Evolutionary conservation across 768 basidiomycete genomes (phyloP), one percentile per base, ranked within the genome.

Genomic region (Suillus plorans): DNA sequence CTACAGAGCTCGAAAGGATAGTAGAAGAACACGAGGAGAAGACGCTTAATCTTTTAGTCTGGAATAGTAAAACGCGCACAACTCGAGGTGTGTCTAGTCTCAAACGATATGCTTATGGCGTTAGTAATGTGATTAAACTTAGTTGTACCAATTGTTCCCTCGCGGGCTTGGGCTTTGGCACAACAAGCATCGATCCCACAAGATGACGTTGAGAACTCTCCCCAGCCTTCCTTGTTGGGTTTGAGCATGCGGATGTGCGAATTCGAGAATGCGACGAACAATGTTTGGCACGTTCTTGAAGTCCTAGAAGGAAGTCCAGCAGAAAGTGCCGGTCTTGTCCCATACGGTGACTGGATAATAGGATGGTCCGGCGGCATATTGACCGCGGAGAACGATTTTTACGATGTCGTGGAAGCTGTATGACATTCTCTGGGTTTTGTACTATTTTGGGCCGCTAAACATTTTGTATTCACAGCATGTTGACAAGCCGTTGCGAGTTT

Each of bases 261-360:
- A 73, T 95, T 97, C 5, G 90, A 93, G 70, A 82, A 86, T 60
- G 91, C 97, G 18, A 80, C 93, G 22, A 95, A 98, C 72, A 94
- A 91, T 67, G 95, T 99, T 6, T 99, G 97, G 96, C 97, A 99
- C 77, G 95, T 99, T 47, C 82, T 99, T 55, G 97, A 99, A 73
- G 95, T 99, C 16, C 79, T 97, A 47, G 97, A 99, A 76, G 97
- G 95, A 25, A 93, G 91, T 67, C 97, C 97, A 7, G 97, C 97
- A 10, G 96, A 99, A 80, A 93, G 91, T 71, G 95, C 95, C 7
- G 97, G 96, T 3, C 86, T 99, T 13, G 97, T 99, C 22, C 97
- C 97, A 1, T 96, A 93, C 80, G 84, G 85, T 37, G 86, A 88
- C 75, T 89, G 86, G 80, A 86, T 88, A 69, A 80, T 89, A 71